phyloP scores from a whole-genome alignment of 2,329 filamentous ascomycete genomes.

The Bretziella fagacearum region DNA sequence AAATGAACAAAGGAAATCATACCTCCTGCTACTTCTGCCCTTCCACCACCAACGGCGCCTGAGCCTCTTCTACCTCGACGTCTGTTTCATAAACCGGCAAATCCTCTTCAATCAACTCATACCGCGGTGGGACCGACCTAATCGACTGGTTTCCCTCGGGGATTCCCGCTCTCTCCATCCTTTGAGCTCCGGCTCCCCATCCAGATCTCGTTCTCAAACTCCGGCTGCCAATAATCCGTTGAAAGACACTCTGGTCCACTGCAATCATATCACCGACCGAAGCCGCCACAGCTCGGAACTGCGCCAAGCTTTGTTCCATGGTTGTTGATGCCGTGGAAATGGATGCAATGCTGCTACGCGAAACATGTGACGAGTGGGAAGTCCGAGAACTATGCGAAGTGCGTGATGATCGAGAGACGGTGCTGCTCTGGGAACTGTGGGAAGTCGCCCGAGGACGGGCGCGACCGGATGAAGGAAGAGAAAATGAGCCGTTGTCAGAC shows the following conservation, averaged over 20 bases:
- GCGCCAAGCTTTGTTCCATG: constrained; percentile 33
- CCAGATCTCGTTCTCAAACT: constrained; percentile 2
- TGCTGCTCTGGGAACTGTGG: constrained; percentile 6
- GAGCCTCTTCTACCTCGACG: constrained; percentile 8
- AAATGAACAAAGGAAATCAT: not conserved
- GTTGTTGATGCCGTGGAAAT: constrained; percentile 19
- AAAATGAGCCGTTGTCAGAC: not conserved
- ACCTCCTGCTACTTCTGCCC: not conserved
- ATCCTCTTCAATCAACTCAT: constrained; percentile 15
- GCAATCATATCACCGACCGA: constrained; percentile 31
- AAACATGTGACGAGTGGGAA: constrained; percentile 4
- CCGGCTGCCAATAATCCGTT: constrained; percentile 10
- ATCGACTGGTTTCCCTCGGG: constrained; percentile 14
- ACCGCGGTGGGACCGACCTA: constrained; percentile 11
- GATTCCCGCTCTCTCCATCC: not conserved
- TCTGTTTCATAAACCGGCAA: constrained; percentile 17
- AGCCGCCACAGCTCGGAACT: constrained; percentile 29
- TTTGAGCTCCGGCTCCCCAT: not conserved
- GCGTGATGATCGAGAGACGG: not conserved
- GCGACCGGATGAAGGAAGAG: not conserved
- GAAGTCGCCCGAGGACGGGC: constrained; percentile 9
- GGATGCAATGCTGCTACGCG: constrained; percentile 2
- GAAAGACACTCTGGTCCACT: constrained; percentile 24
- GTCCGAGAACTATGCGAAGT: not conserved
- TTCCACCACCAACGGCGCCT: not conserved